Evolutionary conservation across 108 stramenopile genomes (phyloP), one percentile per base, ranked within the genome.

Genomic region (Hondaea fermentalgiana): DNA sequence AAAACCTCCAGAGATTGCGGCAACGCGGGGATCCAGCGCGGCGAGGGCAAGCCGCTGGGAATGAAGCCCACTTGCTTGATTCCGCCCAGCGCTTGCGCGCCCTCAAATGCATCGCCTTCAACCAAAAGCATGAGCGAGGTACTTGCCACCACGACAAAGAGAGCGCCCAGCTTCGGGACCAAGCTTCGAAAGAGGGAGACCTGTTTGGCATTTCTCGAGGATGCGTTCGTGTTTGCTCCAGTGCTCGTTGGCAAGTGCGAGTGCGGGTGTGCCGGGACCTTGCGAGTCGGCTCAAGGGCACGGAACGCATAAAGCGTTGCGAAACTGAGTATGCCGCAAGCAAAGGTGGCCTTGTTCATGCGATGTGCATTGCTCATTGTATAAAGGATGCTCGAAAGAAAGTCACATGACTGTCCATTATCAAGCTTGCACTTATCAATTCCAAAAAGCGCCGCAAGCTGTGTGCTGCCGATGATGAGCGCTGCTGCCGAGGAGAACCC

Each of bases 401-500:
- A 83, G 25, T 23, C 76, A 5, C 76, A 83, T 6, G 76, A 83
- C 51, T 83, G 76, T 17, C 76, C 76, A 35, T 83, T 28, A 3
- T 23, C 51, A 0, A 23, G 19, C 51, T 83, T 47, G n/a, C 88
- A 88, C 64, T 88, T 88, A 10, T 90, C 87, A 72, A 95, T 90
- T 23, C 97, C 97, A 60, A 96, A 91, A 58, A 96, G 89, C 72
- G 94, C 92, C 92, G 96, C 95, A 60, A 97, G 60, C 90, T 97
- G 96, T 35, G 94, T 94, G 83, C 94, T 92, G 5, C 93, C 95
- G 90, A 97, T 97, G 72, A 96, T 94, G 72, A 97, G 92, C 42
- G 96, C 95, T 2, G 95, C 95, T 44, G 93, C 97, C 3, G 96
- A 95, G 60, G 96, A 96, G 88, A 97, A 97, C 23, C 97, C 97